Base-by-base conservation (phyloP, 345 rosid genomes). In the Ricinus communis region DNA sequence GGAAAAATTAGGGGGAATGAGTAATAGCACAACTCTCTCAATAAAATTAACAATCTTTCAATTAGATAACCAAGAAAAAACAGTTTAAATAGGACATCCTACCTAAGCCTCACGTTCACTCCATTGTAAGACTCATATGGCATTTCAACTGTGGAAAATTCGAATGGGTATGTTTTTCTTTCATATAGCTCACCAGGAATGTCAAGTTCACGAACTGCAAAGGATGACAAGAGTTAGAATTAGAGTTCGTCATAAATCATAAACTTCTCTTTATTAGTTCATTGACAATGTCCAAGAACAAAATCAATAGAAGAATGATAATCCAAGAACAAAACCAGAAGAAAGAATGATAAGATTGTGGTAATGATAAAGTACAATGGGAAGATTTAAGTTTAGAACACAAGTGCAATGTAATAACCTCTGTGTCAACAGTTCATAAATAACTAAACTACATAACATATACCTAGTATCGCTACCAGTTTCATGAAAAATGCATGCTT, bases 101-200 rank as follows among this genome's bases (percentile, higher is more conserved):
- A 84, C 87, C 87, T 81, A 59, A 86, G 85, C 73, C 90, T 75
- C 55, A 86, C 86, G 46, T 86, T 86, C 62, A 84, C 78, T 49
- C 90, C 90, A 45, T 75, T 84, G 57, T 86, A 86, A 5, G 90
- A 76, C 71, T 86, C 87, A 61, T 82, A 71, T 36, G 87, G 90
- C 90, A 82, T 84, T 79, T 86, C 90, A 28, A 84, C 87, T 0
- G 81, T 79, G 12, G 90, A 84, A 68, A 86, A 86, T 61, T 86
- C 90, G 65, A 86, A 86, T 18, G 87, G 90, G 51, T 84, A 84
- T 33, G 86, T 54, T 73, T 83, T 83, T 73, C 75, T 72, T 61
- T 83, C 86, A 70, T 83, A 83, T 60, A 83, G 62, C 33, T 83
- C 86, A n/a, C 86, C 86, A 14, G 86, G 86, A 18, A 83, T 73